Evolutionary conservation across 139 green algal genomes (phyloP), one percentile per base, ranked within the genome.

Genomic region (Picochlorum costavermella): DNA sequence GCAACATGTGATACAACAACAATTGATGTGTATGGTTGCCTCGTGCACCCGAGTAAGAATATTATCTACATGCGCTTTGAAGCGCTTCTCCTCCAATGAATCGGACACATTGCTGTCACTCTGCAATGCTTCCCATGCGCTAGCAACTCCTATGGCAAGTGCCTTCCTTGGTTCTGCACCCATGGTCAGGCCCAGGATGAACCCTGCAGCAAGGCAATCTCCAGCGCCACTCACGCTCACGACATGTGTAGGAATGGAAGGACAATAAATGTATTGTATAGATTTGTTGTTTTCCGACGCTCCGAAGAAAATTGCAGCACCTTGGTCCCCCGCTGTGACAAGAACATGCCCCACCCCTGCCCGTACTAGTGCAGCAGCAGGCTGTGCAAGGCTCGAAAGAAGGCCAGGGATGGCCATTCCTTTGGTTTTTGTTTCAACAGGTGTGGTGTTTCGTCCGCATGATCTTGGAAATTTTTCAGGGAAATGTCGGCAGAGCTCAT

Each of bases 151-250:
- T 6, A 53, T 28, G n/a, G 46, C 46, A 20, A 59, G 23, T 59
- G 50, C 50, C 14, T 31, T 6, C 5, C 25, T 6, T n/a, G 28
- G 6, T 9, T 5, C 16, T 12, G 25, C n/a, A 33, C 20, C 50
- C 50, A 33, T 59, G 13, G 77, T 56, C 48, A 86, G 65, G 6
- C 37, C 69, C 17, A 36, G 67, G 30, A 86, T 28, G 50, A 72
- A 71, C 4, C 74, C 80, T 16, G 71, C 80, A 36, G 86, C 78
- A 29, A 86, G 50, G 53, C 71, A 79, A 57, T 81, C 80, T 6
- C 80, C 80, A 51, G 79, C 80, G 1, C 82, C 82, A 60, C 78
- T 88, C 53, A 70, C 63, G 66, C 72, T 88, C 12, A 81, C 67
- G 1, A 88, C 72, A 3, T 56, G 36, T 5, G 79, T 75, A 28